These are phyloP conservation scores for Coprinopsis strossmayeri DNA, from an alignment of 768 basidiomycete species.

Conservation along the genomic window DNA sequence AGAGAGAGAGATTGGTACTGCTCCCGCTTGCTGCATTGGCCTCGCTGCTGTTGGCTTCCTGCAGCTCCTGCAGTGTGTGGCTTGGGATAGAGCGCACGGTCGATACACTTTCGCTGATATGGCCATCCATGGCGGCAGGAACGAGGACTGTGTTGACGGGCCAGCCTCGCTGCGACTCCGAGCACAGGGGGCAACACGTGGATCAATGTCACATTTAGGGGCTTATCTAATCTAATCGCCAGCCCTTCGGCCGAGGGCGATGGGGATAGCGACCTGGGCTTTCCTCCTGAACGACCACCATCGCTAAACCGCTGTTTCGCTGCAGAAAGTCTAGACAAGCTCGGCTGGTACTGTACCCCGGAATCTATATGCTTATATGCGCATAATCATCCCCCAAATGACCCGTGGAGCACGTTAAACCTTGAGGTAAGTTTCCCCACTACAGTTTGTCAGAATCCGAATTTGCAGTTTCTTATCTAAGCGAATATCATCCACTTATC, in stretches of 20 bases:
- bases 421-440: too few species aligned
- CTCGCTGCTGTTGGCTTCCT: neutral
- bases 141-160: neutral
- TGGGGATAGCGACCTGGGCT: neutral
- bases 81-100: slow-evolving; percentile 6
- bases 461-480: too few species aligned
- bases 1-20: slow-evolving; percentile 15
- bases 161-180: neutral
- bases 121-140: neutral
- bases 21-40: neutral
- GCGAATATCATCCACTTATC: too few species aligned
- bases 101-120: slow-evolving; percentile 9
- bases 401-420: too few species aligned
- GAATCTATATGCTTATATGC: too few species aligned
- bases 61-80: slow-evolving; percentile 2
- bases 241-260: neutral
- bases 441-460: too few species aligned
- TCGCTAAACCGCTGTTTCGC: too few species aligned
- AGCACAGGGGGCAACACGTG: slow-evolving; percentile 3
- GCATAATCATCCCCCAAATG: too few species aligned
- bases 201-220: slow-evolving; percentile 1
- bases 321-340: too few species aligned
- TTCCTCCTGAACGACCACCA: too few species aligned
- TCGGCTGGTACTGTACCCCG: too few species aligned
- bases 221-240: slow-evolving; percentile 7